A percentile compares a stretch with the other conserved stretches of the same genome.
These are phyloP conservation scores for Aspergillus asperescens DNA, from an alignment of 495 filamentous ascomycete species.

Conservation along the genomic window DNA sequence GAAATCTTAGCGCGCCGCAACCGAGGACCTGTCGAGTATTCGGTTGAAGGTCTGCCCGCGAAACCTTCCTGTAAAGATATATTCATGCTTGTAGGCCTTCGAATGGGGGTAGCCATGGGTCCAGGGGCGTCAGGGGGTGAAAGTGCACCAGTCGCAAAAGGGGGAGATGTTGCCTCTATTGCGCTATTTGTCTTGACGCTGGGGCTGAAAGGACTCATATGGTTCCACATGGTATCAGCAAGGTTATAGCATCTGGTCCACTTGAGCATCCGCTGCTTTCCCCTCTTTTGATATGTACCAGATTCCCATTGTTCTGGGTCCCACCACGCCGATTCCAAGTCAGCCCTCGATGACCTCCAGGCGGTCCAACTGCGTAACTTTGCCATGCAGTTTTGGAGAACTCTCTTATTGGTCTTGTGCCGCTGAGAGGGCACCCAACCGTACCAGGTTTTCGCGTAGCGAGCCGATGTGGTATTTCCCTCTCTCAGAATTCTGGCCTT, in stretches of 20 bases:
- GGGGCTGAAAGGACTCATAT: not conserved
- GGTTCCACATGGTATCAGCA: slow-evolving; percentile 28
- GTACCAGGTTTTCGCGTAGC: slow-evolving; percentile 44
- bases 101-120: not conserved
- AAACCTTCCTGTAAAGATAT: not conserved
- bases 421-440: slow-evolving; percentile 37
- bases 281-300: slow-evolving; percentile 14
- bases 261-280: slow-evolving; percentile 22
- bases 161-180: not conserved
- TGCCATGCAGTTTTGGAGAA: slow-evolving; percentile 17
- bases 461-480: slow-evolving; percentile 29
- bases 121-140: not conserved
- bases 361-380: slow-evolving; percentile 24
- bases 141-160: slow-evolving; percentile 10
- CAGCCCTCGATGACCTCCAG: slow-evolving; percentile 33
- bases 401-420: slow-evolving; percentile 30
- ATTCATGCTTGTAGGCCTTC: not conserved
- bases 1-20: not conserved
- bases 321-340: slow-evolving; percentile 44
- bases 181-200: no score
- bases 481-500: slow-evolving; percentile 27
- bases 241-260: slow-evolving; percentile 27
- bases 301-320: slow-evolving; percentile 28
- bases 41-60: not conserved
- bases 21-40: not conserved